Evolutionary conservation across 352 stramenopile genomes (phyloP).

Genomic region (Globisporangium nagaii): DNA sequence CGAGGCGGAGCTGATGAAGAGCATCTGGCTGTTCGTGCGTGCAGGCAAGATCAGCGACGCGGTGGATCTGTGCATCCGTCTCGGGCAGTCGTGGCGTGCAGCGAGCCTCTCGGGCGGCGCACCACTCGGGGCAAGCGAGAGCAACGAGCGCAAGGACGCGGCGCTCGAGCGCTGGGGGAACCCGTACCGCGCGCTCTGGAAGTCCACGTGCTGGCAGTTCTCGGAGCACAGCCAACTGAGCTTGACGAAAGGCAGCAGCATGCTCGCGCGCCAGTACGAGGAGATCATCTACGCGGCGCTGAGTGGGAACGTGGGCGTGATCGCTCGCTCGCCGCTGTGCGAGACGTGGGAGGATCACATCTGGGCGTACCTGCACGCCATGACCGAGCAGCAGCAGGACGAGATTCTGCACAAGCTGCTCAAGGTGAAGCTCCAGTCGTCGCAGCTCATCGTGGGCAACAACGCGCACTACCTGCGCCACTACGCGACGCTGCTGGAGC

Average conservation of each 20-base stretch:
- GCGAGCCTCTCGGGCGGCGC: slow-evolving; percentile 67
- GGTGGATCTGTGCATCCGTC: slow-evolving; percentile 64
- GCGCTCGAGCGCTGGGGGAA: slow-evolving; percentile 74
- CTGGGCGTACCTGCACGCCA: slow-evolving; percentile 71
- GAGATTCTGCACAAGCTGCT: slow-evolving; percentile 62
- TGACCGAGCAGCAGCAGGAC: slow-evolving; percentile 69
- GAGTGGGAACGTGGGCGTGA: slow-evolving; percentile 61
- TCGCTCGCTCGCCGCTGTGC: slow-evolving; percentile 62
- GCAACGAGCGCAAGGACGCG: slow-evolving; percentile 38
- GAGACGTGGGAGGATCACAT: slow-evolving; percentile 84
- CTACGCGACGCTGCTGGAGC: slow-evolving; percentile 50
- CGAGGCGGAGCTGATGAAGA: slow-evolving; percentile 70
- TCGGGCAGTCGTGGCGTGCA: slow-evolving; percentile 74
- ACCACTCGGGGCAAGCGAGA: slow-evolving; percentile 48
- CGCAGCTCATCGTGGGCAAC: slow-evolving; percentile 65
- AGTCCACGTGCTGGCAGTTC: slow-evolving; percentile 82
- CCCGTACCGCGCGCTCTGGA: slow-evolving; percentile 77
- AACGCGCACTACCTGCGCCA: slow-evolving; percentile 54
- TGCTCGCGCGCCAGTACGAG: slow-evolving; percentile 68
- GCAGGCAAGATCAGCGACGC: slow-evolving; percentile 60
- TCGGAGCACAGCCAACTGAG: slow-evolving; percentile 42
- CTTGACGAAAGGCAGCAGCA: slow-evolving; percentile 56
- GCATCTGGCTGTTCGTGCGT: slow-evolving; percentile 69
- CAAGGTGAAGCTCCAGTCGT: slow-evolving; percentile 72
- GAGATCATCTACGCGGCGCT: slow-evolving; percentile 76